A percentile compares a stretch with the other conserved stretches of the same genome.
Evolutionary conservation across 176 grass and related monocot genomes (phyloP).

Genomic region (Poa pratensis): DNA sequence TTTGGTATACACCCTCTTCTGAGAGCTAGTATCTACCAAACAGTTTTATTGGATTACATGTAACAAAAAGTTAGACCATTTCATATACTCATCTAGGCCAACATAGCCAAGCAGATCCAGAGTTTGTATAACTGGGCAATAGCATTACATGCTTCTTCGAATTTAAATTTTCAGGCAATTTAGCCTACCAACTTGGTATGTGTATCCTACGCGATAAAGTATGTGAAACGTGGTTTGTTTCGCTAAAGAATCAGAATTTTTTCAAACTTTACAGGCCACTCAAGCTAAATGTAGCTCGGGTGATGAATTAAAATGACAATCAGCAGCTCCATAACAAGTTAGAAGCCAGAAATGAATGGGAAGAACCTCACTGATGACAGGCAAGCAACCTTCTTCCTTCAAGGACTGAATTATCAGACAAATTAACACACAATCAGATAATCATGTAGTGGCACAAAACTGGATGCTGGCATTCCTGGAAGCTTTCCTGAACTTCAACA

Average conservation of each 20-base stretch:
- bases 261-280: neutral
- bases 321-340: conserved; percentile 10
- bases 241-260: neutral
- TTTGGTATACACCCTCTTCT: neutral
- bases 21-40: neutral
- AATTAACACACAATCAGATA: conserved; percentile 9
- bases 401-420: neutral
- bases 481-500: conserved; percentile 51
- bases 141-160: neutral
- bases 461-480: conserved; percentile 43
- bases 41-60: conserved; percentile 8
- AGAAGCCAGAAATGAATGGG: neutral
- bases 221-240: neutral
- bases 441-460: conserved; percentile 46
- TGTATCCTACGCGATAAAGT: neutral
- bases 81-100: neutral
- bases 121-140: neutral
- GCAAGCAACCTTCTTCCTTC: neutral
- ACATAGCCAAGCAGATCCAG: neutral
- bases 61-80: neutral
- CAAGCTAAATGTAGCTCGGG: conserved; percentile 26
- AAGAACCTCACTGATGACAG: conserved; percentile 10
- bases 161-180: conserved; percentile 1
- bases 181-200: neutral
- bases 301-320: conserved; percentile 1